Percentiles rank a stretch among this genome's conserved stretches.
Evolutionary conservation across 495 filamentous ascomycete species (phyloP).

Genomic region (Neurospora terricola): DNA sequence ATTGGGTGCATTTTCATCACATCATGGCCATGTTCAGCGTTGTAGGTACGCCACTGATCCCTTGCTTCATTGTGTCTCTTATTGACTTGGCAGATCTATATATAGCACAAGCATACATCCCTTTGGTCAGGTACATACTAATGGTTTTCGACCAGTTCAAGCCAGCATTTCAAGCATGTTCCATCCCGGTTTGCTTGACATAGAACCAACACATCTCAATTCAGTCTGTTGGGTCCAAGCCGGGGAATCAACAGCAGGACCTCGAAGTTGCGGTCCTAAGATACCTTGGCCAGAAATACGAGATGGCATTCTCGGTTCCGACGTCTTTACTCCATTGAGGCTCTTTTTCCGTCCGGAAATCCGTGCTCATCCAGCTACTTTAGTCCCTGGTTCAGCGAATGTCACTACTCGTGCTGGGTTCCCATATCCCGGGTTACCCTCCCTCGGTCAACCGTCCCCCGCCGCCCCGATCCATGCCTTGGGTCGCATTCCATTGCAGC

Average conservation of each 20-base stretch:
- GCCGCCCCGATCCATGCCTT: constrained; percentile 8
- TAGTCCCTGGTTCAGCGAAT: not conserved
- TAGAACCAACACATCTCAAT: not conserved
- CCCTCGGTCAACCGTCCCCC: constrained; percentile 1
- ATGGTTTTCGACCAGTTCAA: not conserved
- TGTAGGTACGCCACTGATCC: not conserved
- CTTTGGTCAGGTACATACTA: not conserved
- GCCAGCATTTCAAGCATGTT: not conserved
- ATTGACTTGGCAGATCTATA: not conserved
- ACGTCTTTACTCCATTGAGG: not conserved
- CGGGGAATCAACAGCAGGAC: not conserved
- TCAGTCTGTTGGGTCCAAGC: not conserved
- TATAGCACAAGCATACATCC: not conserved
- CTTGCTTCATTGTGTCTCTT: not conserved
- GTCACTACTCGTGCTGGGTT: not conserved
- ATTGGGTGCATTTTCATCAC: not conserved
- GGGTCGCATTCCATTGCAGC: constrained; percentile 19
- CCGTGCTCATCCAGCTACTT: not conserved
- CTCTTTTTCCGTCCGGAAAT: not conserved
- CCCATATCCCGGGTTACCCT: constrained; percentile 16
- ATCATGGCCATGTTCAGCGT: not conserved
- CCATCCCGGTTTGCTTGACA: not conserved
- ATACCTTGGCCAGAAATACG: not conserved
- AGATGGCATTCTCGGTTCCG: not conserved
- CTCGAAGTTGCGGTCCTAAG: not conserved